A percentile compares a stretch with the other conserved stretches of the same genome.
Evolutionary conservation across 2,329 filamentous ascomycete species (phyloP).

Genomic region (Trichoderma sp.): DNA sequence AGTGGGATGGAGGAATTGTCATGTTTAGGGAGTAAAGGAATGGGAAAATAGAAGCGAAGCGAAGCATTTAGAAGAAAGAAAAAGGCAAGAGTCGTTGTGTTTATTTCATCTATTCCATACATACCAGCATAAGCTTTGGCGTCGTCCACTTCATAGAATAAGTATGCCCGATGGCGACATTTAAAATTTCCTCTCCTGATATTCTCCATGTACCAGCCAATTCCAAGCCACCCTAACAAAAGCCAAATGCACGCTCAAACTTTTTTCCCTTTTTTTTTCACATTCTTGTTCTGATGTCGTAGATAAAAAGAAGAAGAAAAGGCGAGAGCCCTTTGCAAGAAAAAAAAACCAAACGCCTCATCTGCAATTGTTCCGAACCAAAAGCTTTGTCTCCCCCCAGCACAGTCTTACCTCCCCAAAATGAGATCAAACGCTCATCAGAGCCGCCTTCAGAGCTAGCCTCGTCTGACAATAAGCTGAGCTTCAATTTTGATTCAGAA

Average conservation of each 20-base stretch:
- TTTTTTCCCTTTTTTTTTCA: background rate
- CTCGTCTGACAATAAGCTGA: background rate
- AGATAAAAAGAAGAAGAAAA: background rate
- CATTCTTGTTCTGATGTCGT: background rate
- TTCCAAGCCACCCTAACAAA: background rate
- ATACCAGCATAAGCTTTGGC: background rate
- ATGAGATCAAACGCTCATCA: background rate
- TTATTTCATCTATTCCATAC: background rate
- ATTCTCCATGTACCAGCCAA: background rate
- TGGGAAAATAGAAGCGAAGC: background rate
- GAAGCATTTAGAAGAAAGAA: slow-evolving; percentile 25
- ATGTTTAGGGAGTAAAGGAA: slow-evolving; percentile 44
- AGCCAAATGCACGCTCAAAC: background rate
- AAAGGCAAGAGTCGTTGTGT: background rate
- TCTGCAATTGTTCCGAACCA: background rate
- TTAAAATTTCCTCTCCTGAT: background rate
- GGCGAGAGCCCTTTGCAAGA: background rate
- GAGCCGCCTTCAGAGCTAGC: background rate
- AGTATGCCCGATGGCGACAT: background rate
- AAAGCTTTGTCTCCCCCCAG: background rate
- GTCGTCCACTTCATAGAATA: background rate
- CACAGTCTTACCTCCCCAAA: background rate
- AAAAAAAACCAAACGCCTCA: background rate
- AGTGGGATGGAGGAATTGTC: slow-evolving; percentile 44
- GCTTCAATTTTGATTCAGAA: background rate